A percentile compares a stretch with the other conserved stretches of the same genome.
Evolutionary conservation across 106 monocot genomes (phyloP).

Genomic region (Phalaenopsis aphrodite): DNA sequence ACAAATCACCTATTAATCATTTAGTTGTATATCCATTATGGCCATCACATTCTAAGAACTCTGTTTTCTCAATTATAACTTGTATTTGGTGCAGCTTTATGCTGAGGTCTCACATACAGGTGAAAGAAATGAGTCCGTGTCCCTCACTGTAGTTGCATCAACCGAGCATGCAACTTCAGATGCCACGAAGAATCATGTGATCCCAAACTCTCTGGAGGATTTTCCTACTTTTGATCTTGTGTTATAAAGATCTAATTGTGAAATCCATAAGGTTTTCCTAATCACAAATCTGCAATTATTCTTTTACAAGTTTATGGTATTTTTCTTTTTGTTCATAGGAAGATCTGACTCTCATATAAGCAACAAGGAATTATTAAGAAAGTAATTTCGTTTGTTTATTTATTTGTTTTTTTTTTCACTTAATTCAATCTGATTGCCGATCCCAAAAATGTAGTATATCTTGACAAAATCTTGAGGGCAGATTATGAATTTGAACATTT

Average conservation of each 20-base stretch:
- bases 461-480: too few relatives aligned
- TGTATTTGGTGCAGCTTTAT: background rate
- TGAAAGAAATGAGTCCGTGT: background rate
- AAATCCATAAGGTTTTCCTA: background rate
- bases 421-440: too few relatives aligned
- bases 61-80: background rate
- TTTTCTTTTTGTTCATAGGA: too few relatives aligned
- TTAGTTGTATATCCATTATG: background rate
- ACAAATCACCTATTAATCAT: background rate
- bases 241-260: background rate
- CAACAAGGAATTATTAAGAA: too few relatives aligned
- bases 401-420: too few relatives aligned
- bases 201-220: background rate
- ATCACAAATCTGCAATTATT: too few relatives aligned
- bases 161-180: background rate
- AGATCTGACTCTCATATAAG: too few relatives aligned
- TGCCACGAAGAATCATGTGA: background rate
- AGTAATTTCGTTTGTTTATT: too few relatives aligned
- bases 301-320: too few relatives aligned
- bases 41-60: background rate
- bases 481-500: too few relatives aligned
- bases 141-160: background rate
- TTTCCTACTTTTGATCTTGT: slow-evolving; percentile 7
- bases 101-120: background rate
- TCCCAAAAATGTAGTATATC: too few relatives aligned